Base-by-base conservation (phyloP, 768 basidiomycete species). In the Boletus eberwhitei region DNA sequence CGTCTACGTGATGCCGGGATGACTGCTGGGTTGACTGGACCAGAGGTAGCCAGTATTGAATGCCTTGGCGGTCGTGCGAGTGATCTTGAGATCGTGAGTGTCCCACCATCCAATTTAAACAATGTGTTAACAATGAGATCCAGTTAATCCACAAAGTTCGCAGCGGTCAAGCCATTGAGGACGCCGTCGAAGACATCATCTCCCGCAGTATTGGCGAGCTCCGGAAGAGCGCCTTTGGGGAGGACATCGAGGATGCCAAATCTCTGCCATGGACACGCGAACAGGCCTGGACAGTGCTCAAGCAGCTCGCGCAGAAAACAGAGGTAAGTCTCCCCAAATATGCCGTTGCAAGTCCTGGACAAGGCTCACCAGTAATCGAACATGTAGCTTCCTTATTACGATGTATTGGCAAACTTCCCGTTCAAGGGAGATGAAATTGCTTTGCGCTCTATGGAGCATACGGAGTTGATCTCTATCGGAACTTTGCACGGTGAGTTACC, bases 151-250 rank as follows among this genome's bases (percentile, higher is more conserved):
- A 93, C 73, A 95, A 94, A 73, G 84, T 94, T 36, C 79, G 85
- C 21, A 85, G 78, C 46, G 90, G 92, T 2, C 81, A 83, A 72
- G 73, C 67, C 16, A 79, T 95, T 4, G 77, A 84, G 50, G 89
- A 88, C 37, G 92, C 93, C 1, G 89, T 97, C 6, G 90, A 95
- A 64, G 95, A 98, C 64, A 92, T 98, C 62, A 83, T 97, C 55
- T 71, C 73, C 21, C 81, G 90, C 16, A 87, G 86, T 34, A 83
- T 93, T 11, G 79, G 84, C 34, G 94, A 97, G 68, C 74, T 98
- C 47, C 77, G 90, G 44, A 98, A 98, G 78, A 87, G 82, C 44
- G 90, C 90, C 0, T 99, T 98, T 66, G 96, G 94, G 0, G 94
- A 97, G 59, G 95, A 97, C 64, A 71, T 77, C 2, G 93, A 96